These are phyloP conservation scores for Tympanopsis confertula DNA, from an alignment of 2,329 filamentous ascomycete species.

Conservation along the genomic window DNA sequence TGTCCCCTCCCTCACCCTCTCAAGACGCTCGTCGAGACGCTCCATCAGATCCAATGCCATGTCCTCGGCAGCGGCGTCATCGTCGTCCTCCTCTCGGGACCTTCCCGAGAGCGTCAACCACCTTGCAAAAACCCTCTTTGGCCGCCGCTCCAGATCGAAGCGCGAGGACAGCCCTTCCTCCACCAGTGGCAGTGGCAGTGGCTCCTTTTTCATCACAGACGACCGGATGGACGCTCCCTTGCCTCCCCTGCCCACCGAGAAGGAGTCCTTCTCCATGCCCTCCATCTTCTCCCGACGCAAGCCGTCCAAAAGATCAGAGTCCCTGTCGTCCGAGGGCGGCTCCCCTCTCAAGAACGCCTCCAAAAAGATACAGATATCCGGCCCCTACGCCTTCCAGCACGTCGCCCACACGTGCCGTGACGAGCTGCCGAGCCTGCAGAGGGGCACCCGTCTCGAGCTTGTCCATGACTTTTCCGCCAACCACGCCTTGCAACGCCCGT, in stretches of 20 bases:
- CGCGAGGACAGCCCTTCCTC: conserved; percentile 36
- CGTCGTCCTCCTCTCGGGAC: no score
- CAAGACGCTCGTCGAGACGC: conserved; percentile 41
- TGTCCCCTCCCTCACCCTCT: conserved; percentile 25
- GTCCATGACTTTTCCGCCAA: conserved; percentile 30
- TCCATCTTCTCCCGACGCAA: conserved; percentile 39
- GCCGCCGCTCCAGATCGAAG: conserved; percentile 36
- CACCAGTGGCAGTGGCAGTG: conserved; percentile 22
- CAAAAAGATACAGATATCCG: conserved; percentile 43
- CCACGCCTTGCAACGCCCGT: conserved; percentile 21
- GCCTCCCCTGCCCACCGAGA: conserved; percentile 9
- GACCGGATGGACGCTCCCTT: conserved; percentile 10
- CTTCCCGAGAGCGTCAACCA: conserved; percentile 47
- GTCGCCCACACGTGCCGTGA: conserved; percentile 45
- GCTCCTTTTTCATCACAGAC: conserved; percentile 36
- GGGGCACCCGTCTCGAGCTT: conserved; percentile 25
- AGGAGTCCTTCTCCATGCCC: conserved; percentile 33
- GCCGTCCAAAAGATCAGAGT: conserved; percentile 15
- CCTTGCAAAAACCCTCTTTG: conserved; percentile 48
- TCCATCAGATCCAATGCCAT: conserved; percentile 41
- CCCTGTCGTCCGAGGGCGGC: not conserved
- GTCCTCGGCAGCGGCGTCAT: no score
- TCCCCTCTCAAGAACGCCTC: not conserved
- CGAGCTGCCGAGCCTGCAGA: conserved; percentile 26
- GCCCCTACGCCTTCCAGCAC: conserved; percentile 57